phyloP scores from a whole-genome alignment of 1,139 yeast genomes.

The Pichia sp. region DNA sequence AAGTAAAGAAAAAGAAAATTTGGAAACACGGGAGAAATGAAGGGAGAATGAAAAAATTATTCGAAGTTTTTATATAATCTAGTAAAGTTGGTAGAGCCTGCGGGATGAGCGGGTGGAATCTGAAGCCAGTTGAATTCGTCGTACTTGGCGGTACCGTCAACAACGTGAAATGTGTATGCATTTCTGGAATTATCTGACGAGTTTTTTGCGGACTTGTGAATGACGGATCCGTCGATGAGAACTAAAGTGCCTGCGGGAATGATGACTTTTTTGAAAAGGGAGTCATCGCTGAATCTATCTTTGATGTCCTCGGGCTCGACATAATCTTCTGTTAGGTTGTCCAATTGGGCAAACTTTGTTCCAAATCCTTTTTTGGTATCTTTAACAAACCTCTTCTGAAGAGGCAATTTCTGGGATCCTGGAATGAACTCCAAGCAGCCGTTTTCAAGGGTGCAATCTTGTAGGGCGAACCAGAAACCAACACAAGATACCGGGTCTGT shows the following conservation, averaged over 20 bases:
- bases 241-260: constrained; percentile 73
- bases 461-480: constrained; percentile 82
- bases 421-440: constrained; percentile 75
- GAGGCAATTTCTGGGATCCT: constrained; percentile 63
- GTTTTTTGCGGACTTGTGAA: constrained; percentile 69
- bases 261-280: constrained; percentile 48
- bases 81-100: constrained; percentile 59
- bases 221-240: constrained; percentile 63
- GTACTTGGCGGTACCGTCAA: constrained; percentile 60
- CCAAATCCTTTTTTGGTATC: constrained; percentile 45
- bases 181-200: constrained; percentile 53
- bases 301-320: constrained; percentile 22
- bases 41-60: too few relatives aligned
- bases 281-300: constrained; percentile 28
- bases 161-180: constrained; percentile 77
- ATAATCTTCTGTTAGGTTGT: constrained; percentile 23
- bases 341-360: constrained; percentile 42
- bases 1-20: neutral
- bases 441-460: constrained; percentile 63
- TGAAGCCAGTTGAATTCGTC: constrained; percentile 74
- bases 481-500: constrained; percentile 70
- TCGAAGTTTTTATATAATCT: constrained; percentile 35
- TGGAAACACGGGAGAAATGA: too few relatives aligned
- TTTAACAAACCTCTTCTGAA: constrained; percentile 65
- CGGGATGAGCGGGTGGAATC: constrained; percentile 52